A percentile compares a stretch with the other conserved stretches of the same genome.
Conservation (phyloP, 164 flowering plant species). For the Liriodendron chinense region DNA sequence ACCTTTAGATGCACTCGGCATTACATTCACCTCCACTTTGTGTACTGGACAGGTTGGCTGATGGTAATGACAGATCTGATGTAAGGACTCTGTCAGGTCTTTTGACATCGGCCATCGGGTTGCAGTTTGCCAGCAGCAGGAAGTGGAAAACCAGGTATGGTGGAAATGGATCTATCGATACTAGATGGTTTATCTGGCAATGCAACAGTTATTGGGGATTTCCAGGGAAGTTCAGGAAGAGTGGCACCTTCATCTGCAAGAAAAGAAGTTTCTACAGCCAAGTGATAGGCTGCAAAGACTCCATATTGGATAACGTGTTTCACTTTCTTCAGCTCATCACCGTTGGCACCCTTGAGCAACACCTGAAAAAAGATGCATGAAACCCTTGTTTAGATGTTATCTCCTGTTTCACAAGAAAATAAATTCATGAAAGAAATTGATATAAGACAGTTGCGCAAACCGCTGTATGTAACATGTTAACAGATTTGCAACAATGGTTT, state of each 20-base stretch:
- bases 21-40: slow-evolving; percentile 15
- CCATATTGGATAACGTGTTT: slow-evolving; percentile 88
- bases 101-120: slow-evolving; percentile 30
- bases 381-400: background rate
- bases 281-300: slow-evolving; percentile 91
- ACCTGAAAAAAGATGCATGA: slow-evolving; percentile 43
- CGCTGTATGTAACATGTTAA: too few relatives aligned
- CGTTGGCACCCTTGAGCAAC: slow-evolving; percentile 61
- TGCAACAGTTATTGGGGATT: slow-evolving; percentile 49
- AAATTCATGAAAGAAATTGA: too few relatives aligned
- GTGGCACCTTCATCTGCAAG: slow-evolving; percentile 97
- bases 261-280: slow-evolving; percentile 90
- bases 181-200: slow-evolving; percentile 56
- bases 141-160: slow-evolving; percentile 64
- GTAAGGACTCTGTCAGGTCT: slow-evolving; percentile 30
- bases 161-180: slow-evolving; percentile 79
- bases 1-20: slow-evolving; percentile 25
- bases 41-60: slow-evolving; percentile 8
- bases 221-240: slow-evolving; percentile 47
- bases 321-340: slow-evolving; percentile 77
- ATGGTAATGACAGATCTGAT: slow-evolving; percentile 21
- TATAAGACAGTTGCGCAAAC: too few relatives aligned
- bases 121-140: slow-evolving; percentile 38
- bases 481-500: too few relatives aligned
- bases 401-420: background rate